Evolutionary conservation across 352 stramenopile species (phyloP), one percentile per base, ranked within the genome.

Genomic region (Globisporangium emineosum): DNA sequence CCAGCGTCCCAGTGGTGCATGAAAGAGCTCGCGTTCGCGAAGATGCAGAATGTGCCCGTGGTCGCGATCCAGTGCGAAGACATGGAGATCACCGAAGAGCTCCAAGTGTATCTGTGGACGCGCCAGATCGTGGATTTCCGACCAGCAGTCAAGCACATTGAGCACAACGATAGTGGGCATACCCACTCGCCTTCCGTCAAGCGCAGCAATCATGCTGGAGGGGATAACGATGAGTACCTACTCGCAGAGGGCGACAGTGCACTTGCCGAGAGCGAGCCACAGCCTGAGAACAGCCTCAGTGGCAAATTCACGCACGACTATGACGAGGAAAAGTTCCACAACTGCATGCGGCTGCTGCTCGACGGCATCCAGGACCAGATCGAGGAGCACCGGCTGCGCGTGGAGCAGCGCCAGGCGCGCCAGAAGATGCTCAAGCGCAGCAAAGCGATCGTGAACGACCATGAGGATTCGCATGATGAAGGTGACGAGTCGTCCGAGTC

Each of bases 61-160:
- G 83, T 95, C n/a, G 86, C 82, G 12, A 90, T 95, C 45, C 83
- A 90, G 66, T 93, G 81, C 51, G 85, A 91, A 53, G 77, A 91
- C 43, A 90, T 93, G 72, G 77, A 83, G 37, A 90, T 95, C 51
- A 88, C 77, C 0, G 86, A 94, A 35, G 86, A 94, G 61, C 70
- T 94, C 0, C 81, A 94, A 37, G 84, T 94, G 53, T 94, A 93
- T 53, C 63, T 95, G n/a, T 95, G 83, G 81, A 95, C 86, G 13
- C 83, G 86, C 3, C 86, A 95, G 61, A 80, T 93, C 7, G 84
- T 95, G 23, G 83, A 93, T 57, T 95, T 95, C 49, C 72, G 83
- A 1, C 65, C 78, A 1, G 79, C 82, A 0, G 64, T 89, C 6
- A 71, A 70, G 49, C 64, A 52, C 21, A 13, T 62, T 3, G 56